Base-by-base conservation (phyloP, 768 basidiomycete species). In the Lactarius hatsudake region DNA sequence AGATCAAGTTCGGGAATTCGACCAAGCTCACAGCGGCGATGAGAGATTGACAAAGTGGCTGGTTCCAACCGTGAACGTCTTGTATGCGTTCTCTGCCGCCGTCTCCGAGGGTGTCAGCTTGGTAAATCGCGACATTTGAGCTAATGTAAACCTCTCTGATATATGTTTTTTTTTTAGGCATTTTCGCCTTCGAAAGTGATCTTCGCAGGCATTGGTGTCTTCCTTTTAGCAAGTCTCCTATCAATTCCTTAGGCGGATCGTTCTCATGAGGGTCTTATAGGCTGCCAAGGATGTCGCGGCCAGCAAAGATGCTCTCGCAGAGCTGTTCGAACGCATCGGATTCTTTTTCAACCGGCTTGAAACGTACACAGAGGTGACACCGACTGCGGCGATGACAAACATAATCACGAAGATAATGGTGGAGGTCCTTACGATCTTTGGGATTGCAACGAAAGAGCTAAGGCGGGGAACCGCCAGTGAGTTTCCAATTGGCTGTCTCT, bases 391-490 rank as follows among this genome's bases (percentile, higher is more conserved):
- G 8, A 65, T 59, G 58, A 43, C 34, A 2, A 28, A 60, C 13
- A 38, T 26, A 13, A 54, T 59, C 13, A 58, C 59, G 12, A 32
- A 43, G 18, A 38, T 59, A 18, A 65, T 65, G 59, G 58, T 40
- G 1, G 64, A 60, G 23, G 48, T 65, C 7, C 58, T 65, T 6
- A 13, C 20, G 13, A 60, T 65, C 20, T 58, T 65, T 42, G 58
- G 43, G 38, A 30, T 65, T 17, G 58, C 32, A 18, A 59, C 58
- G 17, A 59, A 42, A 32, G 48, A 54, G 48, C 30, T 65, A 1
- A 54, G 26, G 20, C 64, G 40, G 28, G 36, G 38, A 1, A 9
- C 42, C 2, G 5, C 30, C 1, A 51, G 64, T 65, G 45, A 32
- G 64, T 54, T 1, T 5, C 40, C 7, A 6, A 18, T 17, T 3